These are phyloP conservation scores for Stagonosporopsis tanaceti DNA, from an alignment of 2,329 filamentous ascomycete species.

Conservation along the genomic window DNA sequence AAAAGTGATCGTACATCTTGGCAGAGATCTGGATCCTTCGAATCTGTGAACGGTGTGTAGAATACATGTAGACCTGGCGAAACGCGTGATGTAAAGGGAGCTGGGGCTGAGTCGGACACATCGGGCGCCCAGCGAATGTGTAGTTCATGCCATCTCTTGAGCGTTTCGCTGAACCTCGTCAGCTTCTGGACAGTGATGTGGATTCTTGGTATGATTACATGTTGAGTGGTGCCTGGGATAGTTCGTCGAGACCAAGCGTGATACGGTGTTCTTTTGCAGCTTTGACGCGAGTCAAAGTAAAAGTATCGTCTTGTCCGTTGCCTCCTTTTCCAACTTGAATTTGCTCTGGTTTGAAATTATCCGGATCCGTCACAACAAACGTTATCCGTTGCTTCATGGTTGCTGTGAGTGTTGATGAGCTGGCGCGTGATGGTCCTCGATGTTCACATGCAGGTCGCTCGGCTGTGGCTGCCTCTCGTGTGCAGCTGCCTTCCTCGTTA, in stretches of 20 bases:
- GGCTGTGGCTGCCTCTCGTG: slow-evolving; percentile 11
- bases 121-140: slow-evolving; percentile 81
- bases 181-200: neutral
- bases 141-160: slow-evolving; percentile 73
- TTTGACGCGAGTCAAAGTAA: slow-evolving; percentile 67
- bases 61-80: slow-evolving; percentile 84
- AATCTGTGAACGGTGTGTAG: slow-evolving; percentile 67
- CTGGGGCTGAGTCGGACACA: slow-evolving; percentile 63
- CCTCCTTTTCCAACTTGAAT: slow-evolving; percentile 61
- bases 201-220: neutral
- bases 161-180: slow-evolving; percentile 57
- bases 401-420: slow-evolving; percentile 20
- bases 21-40: slow-evolving; percentile 28
- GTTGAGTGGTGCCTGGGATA: slow-evolving; percentile 60
- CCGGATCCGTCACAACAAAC: slow-evolving; percentile 71
- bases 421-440: slow-evolving; percentile 19
- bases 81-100: slow-evolving; percentile 77
- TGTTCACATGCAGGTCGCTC: slow-evolving; percentile 10
- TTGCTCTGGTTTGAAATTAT: slow-evolving; percentile 69
- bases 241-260: slow-evolving; percentile 75
- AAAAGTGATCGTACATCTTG: slow-evolving; percentile 8
- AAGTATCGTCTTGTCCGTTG: slow-evolving; percentile 47
- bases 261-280: slow-evolving; percentile 81
- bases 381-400: slow-evolving; percentile 79
- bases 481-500: neutral